These are phyloP conservation scores for Endogone sp. DNA, from an alignment of 192 early-diverging fungal genomes.

Conservation along the genomic window DNA sequence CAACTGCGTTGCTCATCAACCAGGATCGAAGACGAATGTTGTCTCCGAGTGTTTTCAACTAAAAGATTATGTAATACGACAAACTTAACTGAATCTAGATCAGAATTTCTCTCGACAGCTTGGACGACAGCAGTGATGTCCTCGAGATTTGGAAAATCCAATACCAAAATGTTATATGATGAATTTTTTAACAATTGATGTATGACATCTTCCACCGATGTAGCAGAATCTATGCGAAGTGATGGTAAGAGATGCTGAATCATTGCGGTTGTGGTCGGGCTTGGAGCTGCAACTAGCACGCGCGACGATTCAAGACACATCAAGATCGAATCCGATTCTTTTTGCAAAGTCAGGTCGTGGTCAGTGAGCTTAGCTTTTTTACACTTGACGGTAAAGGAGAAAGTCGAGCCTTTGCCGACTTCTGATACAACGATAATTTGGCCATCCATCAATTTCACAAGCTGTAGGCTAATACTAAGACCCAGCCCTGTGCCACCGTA, in stretches of 20 bases:
- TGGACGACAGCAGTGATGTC: not conserved
- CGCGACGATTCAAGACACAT: slow-evolving; percentile 18
- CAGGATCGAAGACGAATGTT: not conserved
- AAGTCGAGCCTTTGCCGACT: slow-evolving; percentile 37
- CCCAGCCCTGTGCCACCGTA: slow-evolving; percentile 45
- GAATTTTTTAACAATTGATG: not conserved
- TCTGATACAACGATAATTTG: slow-evolving; percentile 35
- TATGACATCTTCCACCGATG: slow-evolving; percentile 2
- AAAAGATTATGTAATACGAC: slow-evolving; percentile 6
- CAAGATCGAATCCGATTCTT: not conserved
- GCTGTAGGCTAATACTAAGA: slow-evolving; percentile 41
- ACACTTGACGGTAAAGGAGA: slow-evolving; percentile 18
- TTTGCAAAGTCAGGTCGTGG: slow-evolving; percentile 3
- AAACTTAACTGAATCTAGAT: not conserved
- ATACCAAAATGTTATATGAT: slow-evolving; percentile 9
- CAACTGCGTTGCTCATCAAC: not conserved
- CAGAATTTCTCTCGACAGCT: not conserved
- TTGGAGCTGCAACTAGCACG: slow-evolving; percentile 8
- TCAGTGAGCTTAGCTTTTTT: slow-evolving; percentile 6
- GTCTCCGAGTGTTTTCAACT: slow-evolving; percentile 17
- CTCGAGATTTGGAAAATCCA: slow-evolving; percentile 10
- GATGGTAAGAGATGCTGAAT: not conserved
- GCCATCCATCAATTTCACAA: slow-evolving; percentile 38
- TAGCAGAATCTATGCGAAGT: not conserved
- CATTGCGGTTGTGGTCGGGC: not conserved